Evolutionary conservation across 345 rosid genomes (phyloP).

Genomic region (Trapa incisa): DNA sequence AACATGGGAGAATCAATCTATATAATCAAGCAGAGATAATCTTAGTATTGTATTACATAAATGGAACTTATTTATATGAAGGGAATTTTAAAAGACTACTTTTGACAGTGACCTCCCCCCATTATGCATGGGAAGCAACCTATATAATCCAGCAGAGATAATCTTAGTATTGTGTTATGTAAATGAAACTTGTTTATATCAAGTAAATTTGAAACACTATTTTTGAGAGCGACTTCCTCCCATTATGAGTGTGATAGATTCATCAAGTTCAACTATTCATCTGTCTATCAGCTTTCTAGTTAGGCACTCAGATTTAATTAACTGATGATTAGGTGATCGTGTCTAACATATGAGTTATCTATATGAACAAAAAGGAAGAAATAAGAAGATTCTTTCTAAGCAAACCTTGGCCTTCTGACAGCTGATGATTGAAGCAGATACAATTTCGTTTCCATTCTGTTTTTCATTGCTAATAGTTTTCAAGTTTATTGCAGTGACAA

Average conservation of each 20-base stretch:
- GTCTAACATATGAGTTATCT: not conserved
- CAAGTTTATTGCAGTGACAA: constrained; percentile 81
- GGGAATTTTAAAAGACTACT: not conserved
- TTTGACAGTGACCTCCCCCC: not conserved
- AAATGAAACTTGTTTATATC: not conserved
- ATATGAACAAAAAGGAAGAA: constrained; percentile 7
- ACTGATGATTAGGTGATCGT: not conserved
- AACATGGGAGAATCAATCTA: constrained; percentile 95
- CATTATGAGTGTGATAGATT: not conserved
- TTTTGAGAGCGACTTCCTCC: not conserved
- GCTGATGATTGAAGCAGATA: constrained; percentile 81
- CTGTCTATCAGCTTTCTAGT: not conserved
- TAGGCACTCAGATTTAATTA: not conserved
- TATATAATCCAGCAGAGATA: constrained; percentile 20
- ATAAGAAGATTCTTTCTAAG: constrained; percentile 9
- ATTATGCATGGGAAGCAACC: constrained; percentile 27
- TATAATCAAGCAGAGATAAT: constrained; percentile 8
- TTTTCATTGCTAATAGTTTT: constrained; percentile 73
- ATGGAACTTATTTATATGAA: not conserved
- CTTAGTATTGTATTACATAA: not conserved
- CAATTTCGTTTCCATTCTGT: constrained; percentile 75
- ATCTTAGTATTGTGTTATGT: not conserved
- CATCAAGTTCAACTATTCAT: not conserved
- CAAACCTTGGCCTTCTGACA: constrained; percentile 95
- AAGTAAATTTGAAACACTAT: not conserved